Percentiles rank a stretch among this genome's conserved stretches.
These are phyloP conservation scores for Hypericum androsaemum DNA, from an alignment of 345 rosid species.

Conservation along the genomic window DNA sequence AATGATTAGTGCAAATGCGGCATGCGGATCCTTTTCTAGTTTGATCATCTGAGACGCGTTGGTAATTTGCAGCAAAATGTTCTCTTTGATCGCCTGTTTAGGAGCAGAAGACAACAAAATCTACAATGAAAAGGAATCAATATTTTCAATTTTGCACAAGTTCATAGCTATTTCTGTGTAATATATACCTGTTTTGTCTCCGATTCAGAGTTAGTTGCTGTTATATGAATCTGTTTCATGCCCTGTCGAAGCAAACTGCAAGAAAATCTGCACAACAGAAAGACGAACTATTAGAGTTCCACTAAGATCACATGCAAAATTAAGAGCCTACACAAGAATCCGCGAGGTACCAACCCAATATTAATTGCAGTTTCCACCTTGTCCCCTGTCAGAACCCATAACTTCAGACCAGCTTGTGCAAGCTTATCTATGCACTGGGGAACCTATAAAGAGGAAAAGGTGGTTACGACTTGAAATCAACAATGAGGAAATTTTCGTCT, in stretches of 20 bases:
- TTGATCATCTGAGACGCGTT: slow-evolving; percentile 35
- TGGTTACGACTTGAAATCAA: no score
- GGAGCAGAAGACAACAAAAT: slow-evolving; percentile 1
- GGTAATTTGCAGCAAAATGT: slow-evolving; percentile 39
- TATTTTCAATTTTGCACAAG: not conserved
- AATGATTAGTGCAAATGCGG: slow-evolving; percentile 59
- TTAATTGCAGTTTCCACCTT: slow-evolving; percentile 80
- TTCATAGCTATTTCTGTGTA: slow-evolving; percentile 7
- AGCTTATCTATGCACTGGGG: slow-evolving; percentile 83
- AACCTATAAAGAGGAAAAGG: slow-evolving; percentile 32
- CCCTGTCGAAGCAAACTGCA: slow-evolving; percentile 77
- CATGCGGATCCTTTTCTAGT: slow-evolving; percentile 31
- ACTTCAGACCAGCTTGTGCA: slow-evolving; percentile 76
- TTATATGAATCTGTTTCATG: slow-evolving; percentile 51
- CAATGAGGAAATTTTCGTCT: no score
- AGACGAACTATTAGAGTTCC: not conserved
- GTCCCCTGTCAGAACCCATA: slow-evolving; percentile 88
- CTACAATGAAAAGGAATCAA: slow-evolving; percentile 4
- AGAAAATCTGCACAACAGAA: slow-evolving; percentile 42
- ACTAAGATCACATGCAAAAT: not conserved
- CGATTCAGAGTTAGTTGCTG: slow-evolving; percentile 24
- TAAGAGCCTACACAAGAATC: not conserved
- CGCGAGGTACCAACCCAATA: slow-evolving; percentile 36
- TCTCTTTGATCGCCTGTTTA: slow-evolving; percentile 43
- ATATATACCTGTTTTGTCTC: slow-evolving; percentile 18